Evolutionary conservation across 345 rosid genomes (phyloP), one percentile per base, ranked within the genome.

Genomic region (Salix arbutifolia): DNA sequence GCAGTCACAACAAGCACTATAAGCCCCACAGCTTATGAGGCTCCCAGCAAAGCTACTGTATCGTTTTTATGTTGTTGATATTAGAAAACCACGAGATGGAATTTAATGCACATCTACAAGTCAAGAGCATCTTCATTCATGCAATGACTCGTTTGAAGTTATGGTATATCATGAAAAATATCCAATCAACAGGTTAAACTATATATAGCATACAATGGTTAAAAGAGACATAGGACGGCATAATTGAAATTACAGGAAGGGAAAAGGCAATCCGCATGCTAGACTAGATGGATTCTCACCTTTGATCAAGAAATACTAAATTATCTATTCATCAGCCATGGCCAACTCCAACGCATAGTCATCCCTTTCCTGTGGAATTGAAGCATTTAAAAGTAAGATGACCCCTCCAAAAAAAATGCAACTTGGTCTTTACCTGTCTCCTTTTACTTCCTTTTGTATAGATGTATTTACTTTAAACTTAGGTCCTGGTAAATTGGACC

Each of bases 281-380:
- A 68, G 60, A 14, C 78, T 76, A 67, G 61, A 70, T 33, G 9
- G 61, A 67, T 26, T 74, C 62, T 77, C 75, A 38, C 65, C 56
- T 52, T 79, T 73, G 67, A 71, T 46, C 14, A 40, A 62, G 31
- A 13, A 23, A 35, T 9, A 1, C 2, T 25, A 73, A 52, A 30
- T 40, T n/a, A 38, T 37, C 82, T 82, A 94, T 79, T 94, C 99
- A 77, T 94, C 99, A 71, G 79, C 97, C 93, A 89, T 83, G 69
- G 99, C 97, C 67, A 95, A 83, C 88, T 95, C 99, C 74, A 95
- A 83, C 17, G 99, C 99, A 72, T 92, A 95, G 79, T 95, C 97
- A 23, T 95, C 99, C 78, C 97, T 89, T 69, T 95, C 99, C 97
- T 95, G 92, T 82, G 67, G 69, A 23, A 70, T 72, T 78, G 46